A percentile compares a stretch with the other conserved stretches of the same genome.
These are phyloP conservation scores for Coffea humblotiana DNA, from an alignment of 305 asterid genomes.

Conservation along the genomic window DNA sequence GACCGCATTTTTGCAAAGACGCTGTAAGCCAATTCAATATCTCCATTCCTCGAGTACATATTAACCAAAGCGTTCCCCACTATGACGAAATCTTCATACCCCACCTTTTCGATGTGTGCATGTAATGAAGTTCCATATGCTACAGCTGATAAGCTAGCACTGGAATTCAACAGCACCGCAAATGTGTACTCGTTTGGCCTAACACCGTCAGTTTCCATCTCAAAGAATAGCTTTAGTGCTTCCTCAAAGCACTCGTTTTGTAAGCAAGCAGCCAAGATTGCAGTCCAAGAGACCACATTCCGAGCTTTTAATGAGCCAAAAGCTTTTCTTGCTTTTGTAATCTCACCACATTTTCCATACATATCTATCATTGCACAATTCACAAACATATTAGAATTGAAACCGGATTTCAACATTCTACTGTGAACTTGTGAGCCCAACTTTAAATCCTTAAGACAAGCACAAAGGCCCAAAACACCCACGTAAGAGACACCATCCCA, in stretches of 20 bases:
- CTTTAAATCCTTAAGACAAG: slow-evolving; percentile 45
- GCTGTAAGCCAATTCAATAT: slow-evolving; percentile 48
- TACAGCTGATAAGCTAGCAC: slow-evolving; percentile 65
- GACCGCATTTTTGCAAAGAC: slow-evolving; percentile 40
- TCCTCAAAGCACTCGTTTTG: slow-evolving; percentile 76
- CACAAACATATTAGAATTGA: slow-evolving; percentile 47
- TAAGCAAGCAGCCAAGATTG: slow-evolving; percentile 59
- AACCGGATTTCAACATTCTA: slow-evolving; percentile 45
- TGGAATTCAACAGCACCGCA: slow-evolving; percentile 59
- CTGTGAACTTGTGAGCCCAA: slow-evolving; percentile 66
- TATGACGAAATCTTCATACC: slow-evolving; percentile 40
- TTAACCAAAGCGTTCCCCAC: slow-evolving; percentile 68
- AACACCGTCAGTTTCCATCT: slow-evolving; percentile 50
- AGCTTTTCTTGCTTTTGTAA: slow-evolving; percentile 37
- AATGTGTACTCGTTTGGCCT: slow-evolving; percentile 72
- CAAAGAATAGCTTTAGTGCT: slow-evolving; percentile 52
- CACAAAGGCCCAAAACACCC: slow-evolving; percentile 54
- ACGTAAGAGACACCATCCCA: slow-evolving; percentile 65
- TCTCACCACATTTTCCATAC: slow-evolving; percentile 78
- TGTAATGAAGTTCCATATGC: slow-evolving; percentile 71
- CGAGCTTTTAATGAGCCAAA: slow-evolving; percentile 40
- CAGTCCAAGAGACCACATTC: slow-evolving; percentile 75
- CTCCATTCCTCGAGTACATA: slow-evolving; percentile 70
- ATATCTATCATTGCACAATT: slow-evolving; percentile 61
- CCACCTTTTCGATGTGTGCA: slow-evolving; percentile 54